Percentiles rank a stretch among this genome's conserved stretches.
Evolutionary conservation across 73 alveolate species (phyloP).

Genomic region (Paramecium bursaria): DNA sequence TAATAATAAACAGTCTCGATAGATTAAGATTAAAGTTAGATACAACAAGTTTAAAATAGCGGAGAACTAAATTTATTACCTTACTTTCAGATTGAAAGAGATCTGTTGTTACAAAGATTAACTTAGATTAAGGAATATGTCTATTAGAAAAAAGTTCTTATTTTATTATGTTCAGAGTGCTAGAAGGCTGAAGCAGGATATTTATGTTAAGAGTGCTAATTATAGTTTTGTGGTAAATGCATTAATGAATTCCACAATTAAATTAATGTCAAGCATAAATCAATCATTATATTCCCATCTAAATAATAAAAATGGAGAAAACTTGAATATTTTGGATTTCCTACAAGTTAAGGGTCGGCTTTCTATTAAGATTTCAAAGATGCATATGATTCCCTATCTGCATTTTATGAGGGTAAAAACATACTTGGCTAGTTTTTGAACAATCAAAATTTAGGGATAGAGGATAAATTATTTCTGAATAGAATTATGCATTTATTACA

Average conservation of each 20-base stretch:
- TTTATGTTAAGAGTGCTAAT: conserved; percentile 45
- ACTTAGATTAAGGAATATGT: not conserved
- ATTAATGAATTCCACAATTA: conserved; percentile 31
- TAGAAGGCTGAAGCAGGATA: conserved; percentile 21
- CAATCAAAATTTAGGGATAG: no score
- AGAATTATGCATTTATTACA: no score
- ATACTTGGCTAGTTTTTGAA: no score
- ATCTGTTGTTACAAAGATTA: conserved; percentile 25
- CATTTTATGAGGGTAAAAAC: conserved; percentile 29
- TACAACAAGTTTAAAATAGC: not conserved
- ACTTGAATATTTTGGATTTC: conserved; percentile 21
- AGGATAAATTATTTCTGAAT: no score
- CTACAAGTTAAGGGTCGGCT: conserved; percentile 29
- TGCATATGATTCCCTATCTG: not conserved
- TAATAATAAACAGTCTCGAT: not conserved
- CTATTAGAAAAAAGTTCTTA: not conserved
- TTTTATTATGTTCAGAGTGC: conserved; percentile 58
- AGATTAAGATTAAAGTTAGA: conserved; percentile 9
- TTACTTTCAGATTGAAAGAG: conserved; percentile 63
- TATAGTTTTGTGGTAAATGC: conserved; percentile 45
- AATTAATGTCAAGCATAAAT: no score
- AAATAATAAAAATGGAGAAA: no score
- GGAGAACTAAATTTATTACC: not conserved
- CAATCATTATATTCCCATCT: no score
- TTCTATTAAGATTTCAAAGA: not conserved